Evolutionary conservation across 2,329 filamentous ascomycete species (phyloP).

Genomic region (Aspergillus sp.): DNA sequence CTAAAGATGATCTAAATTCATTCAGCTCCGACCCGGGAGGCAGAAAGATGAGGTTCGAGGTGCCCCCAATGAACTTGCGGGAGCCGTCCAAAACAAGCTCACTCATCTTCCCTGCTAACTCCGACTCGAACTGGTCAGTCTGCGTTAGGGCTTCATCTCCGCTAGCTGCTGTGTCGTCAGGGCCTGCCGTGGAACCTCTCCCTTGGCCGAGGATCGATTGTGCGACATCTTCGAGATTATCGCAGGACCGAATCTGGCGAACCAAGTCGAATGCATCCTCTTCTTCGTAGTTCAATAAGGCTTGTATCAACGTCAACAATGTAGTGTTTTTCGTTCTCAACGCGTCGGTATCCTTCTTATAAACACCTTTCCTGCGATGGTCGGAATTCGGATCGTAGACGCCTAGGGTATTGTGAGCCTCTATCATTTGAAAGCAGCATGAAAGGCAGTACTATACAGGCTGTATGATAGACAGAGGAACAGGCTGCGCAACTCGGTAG

Average conservation of each 20-base stretch:
- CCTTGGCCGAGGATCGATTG: constrained; percentile 59
- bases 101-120: constrained; percentile 90
- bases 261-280: constrained; percentile 81
- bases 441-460: constrained; percentile 34
- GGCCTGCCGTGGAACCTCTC: constrained; percentile 48
- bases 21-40: constrained; percentile 54
- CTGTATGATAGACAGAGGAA: constrained; percentile 75
- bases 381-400: constrained; percentile 96
- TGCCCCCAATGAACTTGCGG: constrained; percentile 89
- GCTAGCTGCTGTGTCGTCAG: constrained; percentile 33
- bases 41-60: constrained; percentile 86
- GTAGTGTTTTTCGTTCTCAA: constrained; percentile 86
- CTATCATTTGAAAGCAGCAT: background rate
- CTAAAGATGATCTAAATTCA: constrained; percentile 40
- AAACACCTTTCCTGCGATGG: constrained; percentile 93
- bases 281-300: constrained; percentile 86
- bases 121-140: constrained; percentile 65
- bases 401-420: constrained; percentile 58
- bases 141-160: constrained; percentile 45
- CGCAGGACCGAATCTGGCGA: constrained; percentile 83
- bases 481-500: constrained; percentile 93
- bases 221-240: constrained; percentile 68
- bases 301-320: constrained; percentile 87
- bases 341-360: constrained; percentile 88
- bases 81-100: constrained; percentile 84